These are phyloP conservation scores for Herpetospermum pedunculosum DNA, from an alignment of 306 rosid genomes.

Conservation along the genomic window DNA sequence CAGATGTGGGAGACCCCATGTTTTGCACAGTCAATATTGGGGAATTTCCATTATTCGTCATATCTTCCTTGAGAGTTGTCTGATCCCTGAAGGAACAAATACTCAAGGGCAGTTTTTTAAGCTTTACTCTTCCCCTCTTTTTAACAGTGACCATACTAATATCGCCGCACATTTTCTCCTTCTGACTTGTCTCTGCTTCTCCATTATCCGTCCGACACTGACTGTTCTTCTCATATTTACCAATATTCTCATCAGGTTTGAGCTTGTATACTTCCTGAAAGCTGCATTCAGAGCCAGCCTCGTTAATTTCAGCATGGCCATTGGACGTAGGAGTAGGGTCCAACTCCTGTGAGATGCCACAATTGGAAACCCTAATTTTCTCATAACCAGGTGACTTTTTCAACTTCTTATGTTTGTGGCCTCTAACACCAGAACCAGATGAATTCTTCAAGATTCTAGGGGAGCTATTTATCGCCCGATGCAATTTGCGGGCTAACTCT, in stretches of 20 bases:
- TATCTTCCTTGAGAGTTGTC: constrained; percentile 50
- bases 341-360: constrained; percentile 30
- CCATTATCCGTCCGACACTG: constrained; percentile 31
- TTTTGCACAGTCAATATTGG: constrained; percentile 30
- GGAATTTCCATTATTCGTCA: constrained; percentile 28
- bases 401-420: constrained; percentile 54
- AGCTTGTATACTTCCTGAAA: constrained; percentile 41
- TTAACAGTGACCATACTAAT: constrained; percentile 39
- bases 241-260: constrained; percentile 40
- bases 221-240: constrained; percentile 33
- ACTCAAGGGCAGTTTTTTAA: constrained; percentile 77
- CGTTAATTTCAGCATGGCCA: constrained; percentile 30
- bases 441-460: constrained; percentile 70
- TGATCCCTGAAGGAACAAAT: constrained; percentile 52
- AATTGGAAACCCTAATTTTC: constrained; percentile 35
- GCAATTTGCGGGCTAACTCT: constrained; percentile 82
- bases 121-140: constrained; percentile 87
- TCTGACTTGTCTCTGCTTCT: constrained; percentile 67
- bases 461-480: constrained; percentile 83
- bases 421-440: constrained; percentile 48
- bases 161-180: constrained; percentile 42
- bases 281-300: constrained; percentile 40
- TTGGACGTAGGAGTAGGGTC: constrained; percentile 38
- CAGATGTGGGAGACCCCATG: constrained; percentile 29
- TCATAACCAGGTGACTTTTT: constrained; percentile 46